These are phyloP conservation scores for Fusarium multiceps DNA, from an alignment of 2,329 filamentous ascomycete species.

Conservation along the genomic window DNA sequence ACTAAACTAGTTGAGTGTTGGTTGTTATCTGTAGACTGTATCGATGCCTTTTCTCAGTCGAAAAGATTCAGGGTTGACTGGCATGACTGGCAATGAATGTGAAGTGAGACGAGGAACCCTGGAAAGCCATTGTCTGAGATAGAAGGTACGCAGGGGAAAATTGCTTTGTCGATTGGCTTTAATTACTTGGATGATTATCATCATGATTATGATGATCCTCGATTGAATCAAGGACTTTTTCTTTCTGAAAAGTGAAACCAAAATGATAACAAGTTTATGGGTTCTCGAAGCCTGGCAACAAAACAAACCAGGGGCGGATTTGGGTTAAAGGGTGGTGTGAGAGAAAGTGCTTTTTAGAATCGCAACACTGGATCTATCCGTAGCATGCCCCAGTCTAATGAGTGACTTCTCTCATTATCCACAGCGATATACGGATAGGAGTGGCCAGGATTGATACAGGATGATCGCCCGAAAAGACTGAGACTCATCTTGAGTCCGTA, in stretches of 20 bases:
- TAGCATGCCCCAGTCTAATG: slow-evolving; percentile 22
- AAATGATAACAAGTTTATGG: slow-evolving; percentile 23
- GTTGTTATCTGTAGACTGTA: background rate
- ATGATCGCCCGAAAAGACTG: slow-evolving; percentile 5
- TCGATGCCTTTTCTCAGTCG: slow-evolving; percentile 4
- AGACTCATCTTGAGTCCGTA: slow-evolving; percentile 4
- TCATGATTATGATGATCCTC: slow-evolving; percentile 5
- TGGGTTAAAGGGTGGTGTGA: slow-evolving; percentile 25
- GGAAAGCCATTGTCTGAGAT: slow-evolving; percentile 1
- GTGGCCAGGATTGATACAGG: slow-evolving; percentile 9
- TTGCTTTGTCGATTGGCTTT: slow-evolving; percentile 12
- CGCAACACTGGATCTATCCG: slow-evolving; percentile 35
- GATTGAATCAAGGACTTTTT: slow-evolving; percentile 3
- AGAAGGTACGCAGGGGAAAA: background rate
- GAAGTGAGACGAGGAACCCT: slow-evolving; percentile 1
- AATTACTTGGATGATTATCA: slow-evolving; percentile 12
- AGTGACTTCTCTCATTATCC: slow-evolving; percentile 13
- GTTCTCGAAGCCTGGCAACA: slow-evolving; percentile 8
- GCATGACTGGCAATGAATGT: background rate
- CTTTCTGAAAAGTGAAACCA: background rate
- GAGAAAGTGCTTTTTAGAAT: slow-evolving; percentile 1
- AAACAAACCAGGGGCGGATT: slow-evolving; percentile 26
- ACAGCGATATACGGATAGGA: slow-evolving; percentile 7
- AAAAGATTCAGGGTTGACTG: slow-evolving; percentile 1
- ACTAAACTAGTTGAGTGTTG: background rate